phyloP scores from a whole-genome alignment of 192 early-diverging fungal species.

The Thamnidium elegans region DNA sequence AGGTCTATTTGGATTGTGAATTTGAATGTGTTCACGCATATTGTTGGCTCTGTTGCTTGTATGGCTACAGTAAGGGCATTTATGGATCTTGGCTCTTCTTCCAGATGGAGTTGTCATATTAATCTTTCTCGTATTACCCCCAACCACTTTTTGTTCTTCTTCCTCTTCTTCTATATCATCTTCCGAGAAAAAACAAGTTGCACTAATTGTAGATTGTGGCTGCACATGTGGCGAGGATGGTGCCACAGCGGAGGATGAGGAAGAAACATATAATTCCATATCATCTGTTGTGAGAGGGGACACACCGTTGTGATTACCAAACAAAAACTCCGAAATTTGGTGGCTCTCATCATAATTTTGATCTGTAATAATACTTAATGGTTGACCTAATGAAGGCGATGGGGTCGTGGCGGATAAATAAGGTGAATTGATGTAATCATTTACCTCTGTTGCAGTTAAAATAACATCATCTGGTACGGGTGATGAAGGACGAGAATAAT shows the following conservation, averaged over 20 bases:
- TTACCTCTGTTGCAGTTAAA: constrained; percentile 1
- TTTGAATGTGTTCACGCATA: constrained; percentile 60
- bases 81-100: constrained; percentile 25
- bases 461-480: constrained; percentile 13
- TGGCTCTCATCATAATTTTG: background rate
- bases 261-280: background rate
- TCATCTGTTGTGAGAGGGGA: background rate
- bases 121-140: background rate
- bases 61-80: constrained; percentile 50
- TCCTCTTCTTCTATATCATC: background rate
- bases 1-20: constrained; percentile 65
- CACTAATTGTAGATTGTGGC: constrained; percentile 1
- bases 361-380: background rate
- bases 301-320: no score
- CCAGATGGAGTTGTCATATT: constrained; percentile 3
- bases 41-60: constrained; percentile 67
- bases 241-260: background rate
- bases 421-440: constrained; percentile 7
- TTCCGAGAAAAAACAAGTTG: background rate
- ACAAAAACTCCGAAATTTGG: background rate
- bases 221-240: constrained; percentile 10
- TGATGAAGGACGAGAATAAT: constrained; percentile 5
- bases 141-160: background rate
- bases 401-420: background rate
- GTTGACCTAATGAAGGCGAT: background rate